Percentiles rank a stretch among this genome's conserved stretches.
Evolutionary conservation across 2,329 filamentous ascomycete genomes (phyloP).

Genomic region (Hysterium pulicare): DNA sequence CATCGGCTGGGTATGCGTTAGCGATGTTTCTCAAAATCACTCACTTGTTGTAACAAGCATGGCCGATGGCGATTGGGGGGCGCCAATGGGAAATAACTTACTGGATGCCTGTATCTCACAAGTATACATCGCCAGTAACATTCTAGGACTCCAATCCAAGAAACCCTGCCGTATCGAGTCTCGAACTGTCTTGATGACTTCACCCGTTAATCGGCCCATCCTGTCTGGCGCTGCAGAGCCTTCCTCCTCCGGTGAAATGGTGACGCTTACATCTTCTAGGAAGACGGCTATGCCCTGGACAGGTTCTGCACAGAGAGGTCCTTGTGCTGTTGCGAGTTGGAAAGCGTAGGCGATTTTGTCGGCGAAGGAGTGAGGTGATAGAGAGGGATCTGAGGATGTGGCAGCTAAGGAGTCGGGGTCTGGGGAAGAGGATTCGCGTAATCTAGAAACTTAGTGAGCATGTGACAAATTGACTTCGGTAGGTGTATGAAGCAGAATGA

Average conservation of each 20-base stretch:
- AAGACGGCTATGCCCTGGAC: slow-evolving; percentile 91
- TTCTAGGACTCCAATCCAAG: slow-evolving; percentile 91
- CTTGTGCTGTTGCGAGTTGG: slow-evolving; percentile 84
- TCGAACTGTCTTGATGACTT: slow-evolving; percentile 86
- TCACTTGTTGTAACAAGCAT: no score
- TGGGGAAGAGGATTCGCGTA: slow-evolving; percentile 27
- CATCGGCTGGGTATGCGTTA: slow-evolving; percentile 60
- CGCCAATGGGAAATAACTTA: slow-evolving; percentile 42
- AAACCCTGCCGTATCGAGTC: slow-evolving; percentile 81
- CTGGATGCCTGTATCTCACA: slow-evolving; percentile 95
- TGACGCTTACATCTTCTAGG: slow-evolving; percentile 72
- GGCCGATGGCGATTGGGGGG: no score
- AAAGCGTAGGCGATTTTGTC: slow-evolving; percentile 94
- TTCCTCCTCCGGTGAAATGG: slow-evolving; percentile 49
- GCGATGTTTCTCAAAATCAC: slow-evolving; percentile 11
- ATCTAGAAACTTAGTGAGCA: slow-evolving; percentile 14
- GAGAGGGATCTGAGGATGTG: slow-evolving; percentile 23
- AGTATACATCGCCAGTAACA: slow-evolving; percentile 95
- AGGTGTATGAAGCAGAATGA: not conserved
- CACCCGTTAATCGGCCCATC: slow-evolving; percentile 75
- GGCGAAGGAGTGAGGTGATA: slow-evolving; percentile 66
- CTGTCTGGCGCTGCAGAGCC: slow-evolving; percentile 59
- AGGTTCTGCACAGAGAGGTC: slow-evolving; percentile 87
- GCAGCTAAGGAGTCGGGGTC: slow-evolving; percentile 31
- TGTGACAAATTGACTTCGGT: not conserved